Percentiles rank a stretch among this genome's conserved stretches.
phyloP scores from a whole-genome alignment of 2,329 filamentous ascomycete species.

The Colletotrichum kahawae region DNA sequence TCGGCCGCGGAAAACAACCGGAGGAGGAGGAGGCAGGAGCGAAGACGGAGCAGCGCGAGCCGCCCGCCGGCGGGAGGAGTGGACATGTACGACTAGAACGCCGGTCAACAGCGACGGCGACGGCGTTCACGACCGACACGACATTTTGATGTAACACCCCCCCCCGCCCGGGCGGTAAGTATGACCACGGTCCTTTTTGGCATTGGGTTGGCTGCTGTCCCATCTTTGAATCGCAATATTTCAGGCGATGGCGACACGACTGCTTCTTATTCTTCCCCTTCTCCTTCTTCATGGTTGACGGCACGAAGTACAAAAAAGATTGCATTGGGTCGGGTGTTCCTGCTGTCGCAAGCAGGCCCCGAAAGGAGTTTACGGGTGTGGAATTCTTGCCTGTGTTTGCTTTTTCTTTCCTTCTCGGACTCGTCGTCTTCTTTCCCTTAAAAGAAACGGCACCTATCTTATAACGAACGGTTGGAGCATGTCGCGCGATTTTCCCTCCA shows the following conservation, averaged over 20 bases:
- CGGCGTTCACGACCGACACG: constrained; percentile 12
- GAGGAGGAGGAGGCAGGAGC: constrained; percentile 59
- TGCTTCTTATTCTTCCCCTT: neutral
- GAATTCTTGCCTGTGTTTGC: neutral
- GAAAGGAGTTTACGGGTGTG: neutral
- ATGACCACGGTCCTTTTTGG: neutral
- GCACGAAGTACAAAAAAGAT: neutral
- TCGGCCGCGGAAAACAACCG: constrained; percentile 53
- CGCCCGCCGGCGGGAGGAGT: constrained; percentile 35
- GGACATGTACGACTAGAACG: constrained; percentile 42
- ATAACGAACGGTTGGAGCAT: neutral
- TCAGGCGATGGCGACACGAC: neutral
- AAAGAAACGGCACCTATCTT: neutral
- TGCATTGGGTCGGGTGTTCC: constrained; percentile 12
- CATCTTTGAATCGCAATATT: neutral
- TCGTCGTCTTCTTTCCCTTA: neutral
- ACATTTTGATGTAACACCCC: neutral
- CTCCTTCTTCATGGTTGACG: neutral
- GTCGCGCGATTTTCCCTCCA: neutral
- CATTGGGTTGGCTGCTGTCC: neutral
- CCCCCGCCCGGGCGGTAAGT: neutral
- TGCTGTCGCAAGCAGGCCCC: neutral
- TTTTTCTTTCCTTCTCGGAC: neutral
- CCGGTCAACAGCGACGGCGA: neutral
- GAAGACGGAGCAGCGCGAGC: constrained; percentile 47